Evolutionary conservation across 768 basidiomycete genomes (phyloP).

Genomic region (Xerocomus potaroensis): DNA sequence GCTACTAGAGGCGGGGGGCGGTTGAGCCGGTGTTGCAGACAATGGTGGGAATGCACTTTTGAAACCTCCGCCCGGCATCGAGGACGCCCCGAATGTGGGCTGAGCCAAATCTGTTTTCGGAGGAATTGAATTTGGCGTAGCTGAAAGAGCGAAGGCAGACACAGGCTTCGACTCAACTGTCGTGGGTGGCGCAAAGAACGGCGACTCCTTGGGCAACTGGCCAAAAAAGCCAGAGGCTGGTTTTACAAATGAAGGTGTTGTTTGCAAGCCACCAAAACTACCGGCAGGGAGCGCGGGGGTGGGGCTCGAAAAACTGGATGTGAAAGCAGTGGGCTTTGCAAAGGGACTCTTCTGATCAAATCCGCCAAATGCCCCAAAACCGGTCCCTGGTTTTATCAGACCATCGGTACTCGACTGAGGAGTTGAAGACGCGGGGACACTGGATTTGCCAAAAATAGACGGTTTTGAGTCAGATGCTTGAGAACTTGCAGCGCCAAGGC

Average conservation of each 20-base stretch:
- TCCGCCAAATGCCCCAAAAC: conserved; percentile 30
- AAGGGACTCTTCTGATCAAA: conserved; percentile 28
- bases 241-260: conserved; percentile 2
- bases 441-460: conserved; percentile 32
- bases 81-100: conserved; percentile 35
- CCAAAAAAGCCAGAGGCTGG: background rate
- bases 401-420: conserved; percentile 15
- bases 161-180: background rate
- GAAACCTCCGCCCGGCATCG: conserved; percentile 26
- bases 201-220: background rate
- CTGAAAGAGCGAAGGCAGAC: background rate
- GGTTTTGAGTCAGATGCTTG: conserved; percentile 23
- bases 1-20: conserved; percentile 10
- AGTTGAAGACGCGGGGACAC: conserved; percentile 4
- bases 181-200: background rate
- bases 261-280: background rate
- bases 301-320: background rate
- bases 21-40: conserved; percentile 3
- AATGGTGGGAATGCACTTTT: conserved; percentile 18
- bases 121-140: background rate
- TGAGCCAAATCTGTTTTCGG: background rate
- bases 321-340: conserved; percentile 22
- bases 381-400: conserved; percentile 32
- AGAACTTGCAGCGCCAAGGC: conserved; percentile 26
- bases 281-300: background rate